Evolutionary conservation across 2,329 filamentous ascomycete species (phyloP).

Genomic region (Zymoseptoria crescenta): DNA sequence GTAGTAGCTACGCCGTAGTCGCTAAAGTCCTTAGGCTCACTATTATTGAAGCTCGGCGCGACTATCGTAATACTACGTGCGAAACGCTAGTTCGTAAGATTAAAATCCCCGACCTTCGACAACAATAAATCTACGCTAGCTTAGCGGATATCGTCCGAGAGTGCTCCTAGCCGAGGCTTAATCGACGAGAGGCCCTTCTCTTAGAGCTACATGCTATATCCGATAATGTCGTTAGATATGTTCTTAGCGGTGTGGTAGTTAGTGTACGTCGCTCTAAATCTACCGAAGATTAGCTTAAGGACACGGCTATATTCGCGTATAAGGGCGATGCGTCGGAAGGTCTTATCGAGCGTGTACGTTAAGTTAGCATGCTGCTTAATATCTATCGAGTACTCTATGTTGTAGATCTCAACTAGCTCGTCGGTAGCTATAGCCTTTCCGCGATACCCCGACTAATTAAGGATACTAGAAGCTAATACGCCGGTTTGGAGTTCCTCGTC

Average conservation of each 20-base stretch:
- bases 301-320: neutral
- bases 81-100: neutral
- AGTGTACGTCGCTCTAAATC: neutral
- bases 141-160: neutral
- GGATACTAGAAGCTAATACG: too few species aligned
- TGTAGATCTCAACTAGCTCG: neutral
- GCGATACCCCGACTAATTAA: too few species aligned
- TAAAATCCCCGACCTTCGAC: neutral
- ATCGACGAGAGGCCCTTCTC: too few species aligned
- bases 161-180: neutral
- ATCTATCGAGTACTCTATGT: neutral
- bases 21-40: too few species aligned
- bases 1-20: too few species aligned
- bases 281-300: neutral
- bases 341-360: neutral
- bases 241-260: neutral
- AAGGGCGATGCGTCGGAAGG: neutral
- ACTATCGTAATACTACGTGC: neutral
- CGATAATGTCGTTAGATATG: too few species aligned
- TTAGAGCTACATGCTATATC: too few species aligned
- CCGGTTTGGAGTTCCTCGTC: too few species aligned
- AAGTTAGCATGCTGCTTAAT: neutral
- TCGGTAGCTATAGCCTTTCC: neutral
- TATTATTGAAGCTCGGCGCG: neutral
- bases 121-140: neutral